phyloP scores from a whole-genome alignment of 2,329 filamentous ascomycete genomes.

The Plenodomus biglobosus region DNA sequence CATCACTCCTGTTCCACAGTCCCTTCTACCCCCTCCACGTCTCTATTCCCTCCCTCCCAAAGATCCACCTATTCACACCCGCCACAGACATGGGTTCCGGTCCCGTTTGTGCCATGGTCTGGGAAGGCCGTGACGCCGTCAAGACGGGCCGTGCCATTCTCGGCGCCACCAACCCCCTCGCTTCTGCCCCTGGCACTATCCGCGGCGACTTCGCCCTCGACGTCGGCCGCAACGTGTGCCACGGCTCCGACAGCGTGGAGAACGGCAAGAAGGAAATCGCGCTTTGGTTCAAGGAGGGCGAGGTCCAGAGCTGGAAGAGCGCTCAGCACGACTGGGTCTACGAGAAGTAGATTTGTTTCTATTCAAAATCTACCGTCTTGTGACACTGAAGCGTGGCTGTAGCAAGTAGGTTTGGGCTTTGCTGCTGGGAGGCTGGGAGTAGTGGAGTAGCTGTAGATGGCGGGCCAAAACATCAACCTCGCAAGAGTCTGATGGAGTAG shows the following conservation, averaged over 20 bases:
- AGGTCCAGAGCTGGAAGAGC: constrained; percentile 82
- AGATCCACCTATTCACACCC: neutral
- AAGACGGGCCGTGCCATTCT: constrained; percentile 97
- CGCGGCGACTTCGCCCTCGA: constrained; percentile 89
- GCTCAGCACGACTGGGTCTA: constrained; percentile 93
- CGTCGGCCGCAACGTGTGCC: constrained; percentile 98
- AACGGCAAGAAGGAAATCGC: constrained; percentile 99
- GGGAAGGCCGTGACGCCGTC: constrained; percentile 98
- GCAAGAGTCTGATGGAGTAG: constrained; percentile 2
- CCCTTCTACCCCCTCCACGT: neutral
- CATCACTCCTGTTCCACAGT: too few relatives aligned
- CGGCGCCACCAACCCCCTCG: constrained; percentile 97
- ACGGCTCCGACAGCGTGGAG: constrained; percentile 98
- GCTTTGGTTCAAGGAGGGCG: constrained; percentile 93
- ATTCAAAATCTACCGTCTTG: neutral
- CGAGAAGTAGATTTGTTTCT: constrained; percentile 70
- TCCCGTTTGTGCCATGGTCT: constrained; percentile 98
- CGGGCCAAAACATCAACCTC: neutral
- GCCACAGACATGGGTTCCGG: constrained; percentile 87
- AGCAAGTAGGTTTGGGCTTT: neutral
- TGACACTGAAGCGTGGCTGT: constrained; percentile 16
- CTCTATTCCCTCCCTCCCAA: constrained; percentile 8
- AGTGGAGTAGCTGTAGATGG: constrained; percentile 4
- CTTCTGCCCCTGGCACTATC: constrained; percentile 95
- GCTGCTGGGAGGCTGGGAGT: neutral